Evolutionary conservation across 345 rosid genomes (phyloP).

Genomic region (Camelina sativa): DNA sequence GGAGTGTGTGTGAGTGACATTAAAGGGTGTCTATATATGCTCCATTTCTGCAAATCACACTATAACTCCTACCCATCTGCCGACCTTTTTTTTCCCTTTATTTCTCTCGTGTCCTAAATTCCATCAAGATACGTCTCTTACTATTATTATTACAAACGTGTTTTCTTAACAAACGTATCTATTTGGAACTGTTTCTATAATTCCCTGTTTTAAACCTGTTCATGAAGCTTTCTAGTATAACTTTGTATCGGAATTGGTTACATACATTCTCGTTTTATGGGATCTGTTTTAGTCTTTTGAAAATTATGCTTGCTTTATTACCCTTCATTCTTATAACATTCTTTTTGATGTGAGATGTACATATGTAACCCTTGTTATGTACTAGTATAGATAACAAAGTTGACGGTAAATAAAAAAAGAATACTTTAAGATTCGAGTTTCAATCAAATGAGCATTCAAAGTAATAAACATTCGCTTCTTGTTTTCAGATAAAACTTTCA

Average conservation of each 20-base stretch:
- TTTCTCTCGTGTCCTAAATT: background rate
- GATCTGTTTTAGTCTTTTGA: background rate
- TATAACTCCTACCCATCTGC: conserved; percentile 17
- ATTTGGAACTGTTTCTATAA: background rate
- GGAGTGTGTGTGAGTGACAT: background rate
- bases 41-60: conserved; percentile 13
- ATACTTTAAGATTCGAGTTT: too few species aligned
- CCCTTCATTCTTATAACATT: too few species aligned
- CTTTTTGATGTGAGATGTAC: too few species aligned
- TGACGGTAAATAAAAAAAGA: too few species aligned
- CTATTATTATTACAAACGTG: too few species aligned
- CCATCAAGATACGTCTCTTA: background rate
- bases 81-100: background rate
- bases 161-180: background rate
- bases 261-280: too few species aligned
- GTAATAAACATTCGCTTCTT: too few species aligned
- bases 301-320: background rate
- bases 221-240: background rate
- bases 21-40: background rate
- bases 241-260: too few species aligned
- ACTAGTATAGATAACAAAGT: too few species aligned
- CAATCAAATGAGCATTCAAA: too few species aligned
- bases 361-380: too few species aligned
- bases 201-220: background rate
- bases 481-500: too few species aligned